Evolutionary conservation across 805 yeast species (phyloP).

Genomic region (Suhomyces sp.): DNA sequence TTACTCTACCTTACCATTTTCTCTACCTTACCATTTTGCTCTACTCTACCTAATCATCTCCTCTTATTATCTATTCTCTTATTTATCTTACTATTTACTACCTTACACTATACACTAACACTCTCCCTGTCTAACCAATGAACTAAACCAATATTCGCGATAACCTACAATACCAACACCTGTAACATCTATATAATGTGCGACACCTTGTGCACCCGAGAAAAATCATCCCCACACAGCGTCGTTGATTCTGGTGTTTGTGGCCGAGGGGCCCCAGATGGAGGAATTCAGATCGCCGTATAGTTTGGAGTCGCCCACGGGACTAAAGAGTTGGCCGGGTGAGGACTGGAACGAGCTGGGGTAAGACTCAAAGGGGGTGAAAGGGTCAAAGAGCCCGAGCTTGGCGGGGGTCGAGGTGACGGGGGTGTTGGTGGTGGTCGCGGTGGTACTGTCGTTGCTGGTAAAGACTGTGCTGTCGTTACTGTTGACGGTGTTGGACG

Average conservation of each 20-base stretch:
- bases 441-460: not conserved
- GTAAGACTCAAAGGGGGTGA: slow-evolving; percentile 17
- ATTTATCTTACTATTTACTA: too few relatives aligned
- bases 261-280: slow-evolving; percentile 22
- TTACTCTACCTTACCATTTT: too few relatives aligned
- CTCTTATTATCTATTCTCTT: too few relatives aligned
- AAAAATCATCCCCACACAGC: slow-evolving; percentile 34
- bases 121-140: not conserved
- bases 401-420: not conserved
- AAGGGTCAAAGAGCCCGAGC: slow-evolving; percentile 25
- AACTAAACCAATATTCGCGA: not conserved
- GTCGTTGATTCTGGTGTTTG: slow-evolving; percentile 13
- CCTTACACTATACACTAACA: too few relatives aligned
- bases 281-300: slow-evolving; percentile 1
- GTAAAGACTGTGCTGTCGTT: not conserved
- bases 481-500: slow-evolving; percentile 5
- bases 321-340: not conserved
- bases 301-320: slow-evolving; percentile 5
- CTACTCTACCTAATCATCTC: too few relatives aligned
- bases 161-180: not conserved
- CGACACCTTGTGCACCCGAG: not conserved
- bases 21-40: too few relatives aligned
- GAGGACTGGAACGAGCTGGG: not conserved
- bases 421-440: not conserved
- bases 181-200: not conserved